Evolutionary conservation across 768 basidiomycete genomes (phyloP).

Genomic region (Xerocomellus intermedius): DNA sequence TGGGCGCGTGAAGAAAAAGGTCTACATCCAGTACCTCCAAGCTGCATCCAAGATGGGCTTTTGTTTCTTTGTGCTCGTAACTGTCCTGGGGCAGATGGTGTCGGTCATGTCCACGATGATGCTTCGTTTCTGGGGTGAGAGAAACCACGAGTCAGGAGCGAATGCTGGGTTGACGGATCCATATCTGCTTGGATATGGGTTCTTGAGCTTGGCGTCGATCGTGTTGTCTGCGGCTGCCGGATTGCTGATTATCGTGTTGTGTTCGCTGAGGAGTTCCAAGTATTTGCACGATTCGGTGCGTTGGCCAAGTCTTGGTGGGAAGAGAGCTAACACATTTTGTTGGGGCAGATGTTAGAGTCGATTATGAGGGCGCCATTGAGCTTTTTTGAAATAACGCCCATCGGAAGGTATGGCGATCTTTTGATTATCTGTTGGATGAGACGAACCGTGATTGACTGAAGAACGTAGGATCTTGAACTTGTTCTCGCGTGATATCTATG

Average conservation of each 20-base stretch:
- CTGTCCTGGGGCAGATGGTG: constrained; percentile 53
- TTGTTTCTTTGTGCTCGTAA: constrained; percentile 56
- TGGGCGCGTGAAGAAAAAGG: constrained; percentile 72
- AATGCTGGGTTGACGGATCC: constrained; percentile 54
- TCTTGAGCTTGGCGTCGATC: constrained; percentile 58
- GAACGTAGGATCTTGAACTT: constrained; percentile 70
- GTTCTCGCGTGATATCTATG: constrained; percentile 85
- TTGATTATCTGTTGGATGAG: neutral
- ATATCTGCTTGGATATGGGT: constrained; percentile 63
- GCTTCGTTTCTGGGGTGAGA: constrained; percentile 77
- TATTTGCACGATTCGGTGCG: constrained; percentile 73
- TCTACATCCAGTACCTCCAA: constrained; percentile 74
- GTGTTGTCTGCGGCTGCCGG: constrained; percentile 55
- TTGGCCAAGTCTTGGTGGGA: neutral
- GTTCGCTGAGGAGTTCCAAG: constrained; percentile 69
- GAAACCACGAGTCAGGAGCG: constrained; percentile 57
- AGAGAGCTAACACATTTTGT: neutral
- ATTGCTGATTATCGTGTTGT: constrained; percentile 73
- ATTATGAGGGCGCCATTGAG: constrained; percentile 80
- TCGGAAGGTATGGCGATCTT: constrained; percentile 55
- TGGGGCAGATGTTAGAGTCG: constrained; percentile 65
- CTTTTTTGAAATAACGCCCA: constrained; percentile 89
- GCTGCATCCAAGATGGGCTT: constrained; percentile 79
- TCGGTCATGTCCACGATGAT: constrained; percentile 62
- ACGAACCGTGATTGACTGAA: neutral